Conservation (phyloP, 2,329 filamentous ascomycete species). For the Colletotrichum caudatum region DNA sequence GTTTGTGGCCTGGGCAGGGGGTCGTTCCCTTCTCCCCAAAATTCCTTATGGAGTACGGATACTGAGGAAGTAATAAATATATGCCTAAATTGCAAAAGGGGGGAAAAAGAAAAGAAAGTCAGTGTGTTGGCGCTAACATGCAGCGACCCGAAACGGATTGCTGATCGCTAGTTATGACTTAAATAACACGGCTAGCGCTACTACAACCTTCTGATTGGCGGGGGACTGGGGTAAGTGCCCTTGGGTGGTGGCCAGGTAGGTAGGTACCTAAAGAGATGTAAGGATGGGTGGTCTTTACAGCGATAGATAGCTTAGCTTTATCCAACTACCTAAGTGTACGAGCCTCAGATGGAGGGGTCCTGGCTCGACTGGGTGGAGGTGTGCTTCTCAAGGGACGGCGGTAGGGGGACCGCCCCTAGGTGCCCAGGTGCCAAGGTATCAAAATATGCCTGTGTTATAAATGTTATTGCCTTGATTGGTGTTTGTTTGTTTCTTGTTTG, state of each 20-base stretch:
- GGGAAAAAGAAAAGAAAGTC: too few species aligned
- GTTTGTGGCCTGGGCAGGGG: not conserved
- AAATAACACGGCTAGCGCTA: not conserved
- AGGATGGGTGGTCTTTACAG: not conserved
- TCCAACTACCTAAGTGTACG: not conserved
- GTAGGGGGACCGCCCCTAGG: too few species aligned
- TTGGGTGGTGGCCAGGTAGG: not conserved
- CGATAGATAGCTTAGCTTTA: not conserved
- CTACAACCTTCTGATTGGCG: not conserved
- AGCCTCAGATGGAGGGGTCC: too few species aligned
- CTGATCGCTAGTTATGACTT: not conserved
- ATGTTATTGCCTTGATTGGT: too few species aligned
- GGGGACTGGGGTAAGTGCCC: not conserved
- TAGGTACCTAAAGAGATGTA: not conserved
- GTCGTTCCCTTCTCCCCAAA: not conserved
- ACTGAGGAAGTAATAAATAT: not conserved
- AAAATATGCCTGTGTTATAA: too few species aligned
- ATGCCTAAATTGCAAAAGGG: not conserved
- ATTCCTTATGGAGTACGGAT: not conserved
- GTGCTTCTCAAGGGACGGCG: too few species aligned
- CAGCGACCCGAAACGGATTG: not conserved
- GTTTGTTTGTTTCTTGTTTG: not conserved
- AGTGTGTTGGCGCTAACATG: not conserved
- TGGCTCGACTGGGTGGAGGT: too few species aligned
- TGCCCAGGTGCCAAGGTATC: too few species aligned